These are phyloP conservation scores for Fusarium udum DNA, from an alignment of 2,329 filamentous ascomycete species.

Conservation along the genomic window DNA sequence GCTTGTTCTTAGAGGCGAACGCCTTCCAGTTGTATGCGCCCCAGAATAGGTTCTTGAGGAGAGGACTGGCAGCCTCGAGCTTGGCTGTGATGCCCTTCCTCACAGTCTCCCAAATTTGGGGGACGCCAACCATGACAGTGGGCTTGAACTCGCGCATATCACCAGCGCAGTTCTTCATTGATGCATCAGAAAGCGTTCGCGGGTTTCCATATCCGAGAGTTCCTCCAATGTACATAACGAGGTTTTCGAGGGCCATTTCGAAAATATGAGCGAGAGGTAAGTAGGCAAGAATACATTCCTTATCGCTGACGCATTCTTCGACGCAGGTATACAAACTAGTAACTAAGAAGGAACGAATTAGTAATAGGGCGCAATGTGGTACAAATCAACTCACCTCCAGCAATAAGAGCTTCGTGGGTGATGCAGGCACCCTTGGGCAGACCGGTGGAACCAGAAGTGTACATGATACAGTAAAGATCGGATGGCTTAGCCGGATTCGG, in stretches of 20 bases:
- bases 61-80: slow-evolving; percentile 74
- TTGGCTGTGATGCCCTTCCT: slow-evolving; percentile 91
- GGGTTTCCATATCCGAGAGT: slow-evolving; percentile 94
- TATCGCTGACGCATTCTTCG: slow-evolving; percentile 78
- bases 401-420: slow-evolving; percentile 81
- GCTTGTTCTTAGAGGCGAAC: slow-evolving; percentile 64
- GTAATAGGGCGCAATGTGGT: slow-evolving; percentile 3
- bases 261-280: slow-evolving; percentile 95
- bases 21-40: slow-evolving; percentile 68
- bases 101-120: slow-evolving; percentile 96
- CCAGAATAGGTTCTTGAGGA: slow-evolving; percentile 84
- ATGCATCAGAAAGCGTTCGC: slow-evolving; percentile 85
- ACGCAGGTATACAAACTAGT: slow-evolving; percentile 84
- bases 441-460: slow-evolving; percentile 90
- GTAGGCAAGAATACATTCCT: slow-evolving; percentile 86
- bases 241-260: slow-evolving; percentile 94
- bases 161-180: slow-evolving; percentile 88
- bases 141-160: slow-evolving; percentile 94
- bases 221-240: slow-evolving; percentile 87
- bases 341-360: slow-evolving; percentile 54
- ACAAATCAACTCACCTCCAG: slow-evolving; percentile 65
- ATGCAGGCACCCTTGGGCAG: slow-evolving; percentile 89
- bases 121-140: slow-evolving; percentile 91
- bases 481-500: slow-evolving; percentile 76
- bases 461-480: slow-evolving; percentile 86